These are phyloP conservation scores for Aureobasidium leucospermi DNA, from an alignment of 2,329 filamentous ascomycete genomes.

Conservation along the genomic window DNA sequence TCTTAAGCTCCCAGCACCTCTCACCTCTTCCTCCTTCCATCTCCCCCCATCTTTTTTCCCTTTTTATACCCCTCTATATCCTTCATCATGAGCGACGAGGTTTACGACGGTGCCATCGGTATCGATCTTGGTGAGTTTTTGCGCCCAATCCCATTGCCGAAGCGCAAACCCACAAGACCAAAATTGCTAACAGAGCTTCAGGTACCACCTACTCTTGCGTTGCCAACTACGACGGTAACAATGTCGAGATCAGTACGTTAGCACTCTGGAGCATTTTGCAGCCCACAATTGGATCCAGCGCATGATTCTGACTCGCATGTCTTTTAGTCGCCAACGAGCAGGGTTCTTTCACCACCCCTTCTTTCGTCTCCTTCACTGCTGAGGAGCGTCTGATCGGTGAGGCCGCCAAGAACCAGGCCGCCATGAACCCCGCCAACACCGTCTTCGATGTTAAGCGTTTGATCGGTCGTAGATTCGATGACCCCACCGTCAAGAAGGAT, in stretches of 20 bases:
- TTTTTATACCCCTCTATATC: conserved; percentile 16
- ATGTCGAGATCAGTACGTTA: conserved; percentile 90
- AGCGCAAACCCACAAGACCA: conserved; percentile 8
- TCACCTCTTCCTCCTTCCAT: conserved; percentile 12
- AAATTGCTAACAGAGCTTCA: conserved; percentile 35
- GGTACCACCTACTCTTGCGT: conserved; percentile 99
- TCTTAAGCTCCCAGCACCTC: conserved; percentile 11
- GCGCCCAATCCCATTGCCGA: conserved; percentile 6
- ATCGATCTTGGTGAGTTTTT: conserved; percentile 87
- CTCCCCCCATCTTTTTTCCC: conserved; percentile 12
- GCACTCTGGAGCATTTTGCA: neutral
- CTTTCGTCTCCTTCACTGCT: conserved; percentile 97
- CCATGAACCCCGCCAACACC: conserved; percentile 98
- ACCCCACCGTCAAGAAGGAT: conserved; percentile 97
- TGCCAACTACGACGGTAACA: conserved; percentile 97
- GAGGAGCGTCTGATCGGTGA: conserved; percentile 99
- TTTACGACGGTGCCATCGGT: conserved; percentile 99
- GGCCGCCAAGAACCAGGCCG: conserved; percentile 99
- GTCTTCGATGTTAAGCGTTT: conserved; percentile 99
- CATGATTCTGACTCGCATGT: conserved; percentile 15
- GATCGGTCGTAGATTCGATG: conserved; percentile 91
- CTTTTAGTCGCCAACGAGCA: conserved; percentile 88
- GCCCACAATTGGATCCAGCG: neutral
- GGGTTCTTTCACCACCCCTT: conserved; percentile 97
- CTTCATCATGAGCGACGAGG: conserved; percentile 76